phyloP scores from a whole-genome alignment of 139 green algal species.

The Nannochloris sp. region DNA sequence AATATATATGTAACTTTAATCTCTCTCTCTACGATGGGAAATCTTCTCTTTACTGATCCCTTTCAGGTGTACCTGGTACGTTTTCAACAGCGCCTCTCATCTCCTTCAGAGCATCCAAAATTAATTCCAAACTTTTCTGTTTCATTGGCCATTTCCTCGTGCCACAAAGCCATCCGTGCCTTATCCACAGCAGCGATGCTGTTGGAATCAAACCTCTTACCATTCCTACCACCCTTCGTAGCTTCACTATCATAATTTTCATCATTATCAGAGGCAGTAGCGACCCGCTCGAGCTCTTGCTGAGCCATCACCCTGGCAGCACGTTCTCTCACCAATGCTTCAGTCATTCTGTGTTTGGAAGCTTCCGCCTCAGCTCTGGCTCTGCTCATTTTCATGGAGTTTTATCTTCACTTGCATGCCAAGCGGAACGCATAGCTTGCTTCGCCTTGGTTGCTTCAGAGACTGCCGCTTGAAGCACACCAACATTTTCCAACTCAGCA shows the following conservation, averaged over 20 bases:
- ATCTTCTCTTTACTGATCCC: no score
- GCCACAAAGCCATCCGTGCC: conserved; percentile 5
- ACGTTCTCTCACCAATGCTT: conserved; percentile 16
- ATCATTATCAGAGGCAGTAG: not conserved
- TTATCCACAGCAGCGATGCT: not conserved
- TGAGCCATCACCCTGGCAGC: conserved; percentile 18
- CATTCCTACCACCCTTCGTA: no score
- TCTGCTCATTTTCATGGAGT: conserved; percentile 8
- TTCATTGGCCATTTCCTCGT: conserved; percentile 13
- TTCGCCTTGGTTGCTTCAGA: conserved; percentile 5
- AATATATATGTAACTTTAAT: no score
- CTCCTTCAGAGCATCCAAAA: conserved; percentile 20
- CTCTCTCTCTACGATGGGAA: no score
- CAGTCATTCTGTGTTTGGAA: not conserved
- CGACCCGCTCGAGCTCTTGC: conserved; percentile 8
- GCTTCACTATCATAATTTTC: not conserved
- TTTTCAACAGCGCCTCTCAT: not conserved
- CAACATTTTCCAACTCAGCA: not conserved
- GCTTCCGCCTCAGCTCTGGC: conserved; percentile 6
- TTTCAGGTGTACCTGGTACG: not conserved
- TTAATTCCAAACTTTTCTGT: conserved; percentile 1
- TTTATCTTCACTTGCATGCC: conserved; percentile 9
- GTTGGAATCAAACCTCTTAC: no score
- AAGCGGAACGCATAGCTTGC: not conserved
- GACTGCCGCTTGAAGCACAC: not conserved